Evolutionary conservation across 2,329 filamentous ascomycete genomes (phyloP).

Genomic region (Penicillium aurantiogriseum): DNA sequence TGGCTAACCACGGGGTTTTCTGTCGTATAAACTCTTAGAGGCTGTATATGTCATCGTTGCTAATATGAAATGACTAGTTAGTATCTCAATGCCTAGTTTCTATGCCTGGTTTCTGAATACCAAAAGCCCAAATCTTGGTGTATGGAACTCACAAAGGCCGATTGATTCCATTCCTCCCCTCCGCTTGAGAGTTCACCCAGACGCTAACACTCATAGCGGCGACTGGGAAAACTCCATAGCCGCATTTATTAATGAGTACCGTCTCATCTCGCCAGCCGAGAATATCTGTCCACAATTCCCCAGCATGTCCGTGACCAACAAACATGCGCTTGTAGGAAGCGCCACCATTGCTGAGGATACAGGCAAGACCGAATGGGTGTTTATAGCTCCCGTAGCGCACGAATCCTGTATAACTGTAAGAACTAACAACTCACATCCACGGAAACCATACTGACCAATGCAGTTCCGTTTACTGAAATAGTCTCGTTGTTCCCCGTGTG

Average conservation of each 20-base stretch:
- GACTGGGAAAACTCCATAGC: constrained; percentile 59
- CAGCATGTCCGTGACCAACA: constrained; percentile 58
- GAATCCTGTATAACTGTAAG: constrained; percentile 41
- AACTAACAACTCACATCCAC: not conserved
- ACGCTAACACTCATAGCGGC: constrained; percentile 57
- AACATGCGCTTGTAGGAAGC: constrained; percentile 58
- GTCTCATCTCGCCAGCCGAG: constrained; percentile 55
- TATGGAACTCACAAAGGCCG: constrained; percentile 42
- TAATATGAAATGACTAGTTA: not conserved
- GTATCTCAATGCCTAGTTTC: not conserved
- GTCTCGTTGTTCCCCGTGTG: constrained; percentile 64
- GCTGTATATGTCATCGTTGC: not conserved
- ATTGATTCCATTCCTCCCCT: constrained; percentile 49
- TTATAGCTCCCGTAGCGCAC: constrained; percentile 52
- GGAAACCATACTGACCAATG: constrained; percentile 46
- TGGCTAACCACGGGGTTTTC: not conserved
- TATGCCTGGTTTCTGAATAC: not conserved
- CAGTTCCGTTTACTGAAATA: constrained; percentile 62
- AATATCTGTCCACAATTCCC: constrained; percentile 65
- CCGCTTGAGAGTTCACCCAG: constrained; percentile 59
- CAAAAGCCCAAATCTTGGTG: too few species aligned
- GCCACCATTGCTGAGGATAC: constrained; percentile 56
- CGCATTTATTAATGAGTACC: constrained; percentile 59
- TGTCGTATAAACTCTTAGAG: not conserved
- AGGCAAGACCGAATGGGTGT: constrained; percentile 54